Evolutionary conservation across 2,329 filamentous ascomycete species (phyloP).

Genomic region (Colletotrichum gloeosporioides): DNA sequence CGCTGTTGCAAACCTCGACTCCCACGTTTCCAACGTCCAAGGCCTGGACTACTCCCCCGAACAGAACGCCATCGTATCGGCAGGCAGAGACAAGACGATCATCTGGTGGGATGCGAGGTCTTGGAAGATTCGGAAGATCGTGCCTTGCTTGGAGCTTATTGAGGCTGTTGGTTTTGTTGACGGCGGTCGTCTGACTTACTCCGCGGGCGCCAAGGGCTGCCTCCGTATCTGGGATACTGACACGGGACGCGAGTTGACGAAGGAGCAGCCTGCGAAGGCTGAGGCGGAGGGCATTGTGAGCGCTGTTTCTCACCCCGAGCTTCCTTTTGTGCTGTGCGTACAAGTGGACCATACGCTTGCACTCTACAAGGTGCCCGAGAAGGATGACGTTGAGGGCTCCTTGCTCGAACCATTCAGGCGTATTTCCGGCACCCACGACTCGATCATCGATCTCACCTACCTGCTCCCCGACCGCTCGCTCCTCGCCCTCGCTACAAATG

Average conservation of each 20-base stretch:
- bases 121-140: constrained; percentile 83
- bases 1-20: constrained; percentile 79
- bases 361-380: constrained; percentile 64
- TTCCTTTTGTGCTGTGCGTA: constrained; percentile 78
- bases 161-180: constrained; percentile 84
- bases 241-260: constrained; percentile 79
- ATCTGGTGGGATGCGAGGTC: constrained; percentile 88
- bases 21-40: constrained; percentile 94
- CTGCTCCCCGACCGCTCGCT: constrained; percentile 80
- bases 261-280: constrained; percentile 67
- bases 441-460: constrained; percentile 94
- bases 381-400: constrained; percentile 28
- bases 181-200: constrained; percentile 75
- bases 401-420: constrained; percentile 66
- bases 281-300: constrained; percentile 74
- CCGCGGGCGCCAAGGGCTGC: constrained; percentile 83
- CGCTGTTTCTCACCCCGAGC: constrained; percentile 67
- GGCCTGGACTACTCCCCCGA: constrained; percentile 80
- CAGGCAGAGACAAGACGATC: constrained; percentile 89
- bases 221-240: constrained; percentile 84
- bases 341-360: constrained; percentile 90
- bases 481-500: constrained; percentile 91
- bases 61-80: constrained; percentile 80
- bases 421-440: constrained; percentile 96
- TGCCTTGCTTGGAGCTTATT: constrained; percentile 84